These are phyloP conservation scores for Isatis tinctoria DNA, from an alignment of 345 rosid species.

Conservation along the genomic window DNA sequence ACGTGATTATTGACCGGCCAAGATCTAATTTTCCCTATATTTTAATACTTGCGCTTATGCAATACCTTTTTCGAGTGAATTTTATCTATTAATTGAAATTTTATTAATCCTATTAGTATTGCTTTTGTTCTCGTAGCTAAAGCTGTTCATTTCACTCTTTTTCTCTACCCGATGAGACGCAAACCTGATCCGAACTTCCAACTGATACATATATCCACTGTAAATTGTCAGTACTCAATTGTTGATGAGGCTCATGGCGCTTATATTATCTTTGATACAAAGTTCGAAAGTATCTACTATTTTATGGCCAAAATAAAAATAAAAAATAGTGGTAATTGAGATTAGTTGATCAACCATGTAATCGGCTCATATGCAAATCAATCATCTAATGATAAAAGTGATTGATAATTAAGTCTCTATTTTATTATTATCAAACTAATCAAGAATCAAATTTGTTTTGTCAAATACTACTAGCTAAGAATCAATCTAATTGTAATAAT, in stretches of 20 bases:
- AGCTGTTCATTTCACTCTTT: not conserved
- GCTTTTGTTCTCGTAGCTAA: not conserved
- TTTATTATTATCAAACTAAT: not conserved
- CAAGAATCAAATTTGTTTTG: not conserved
- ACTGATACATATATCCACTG: not conserved
- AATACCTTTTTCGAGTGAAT: constrained; percentile 5
- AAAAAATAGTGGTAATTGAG: not conserved
- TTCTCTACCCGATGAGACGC: not conserved
- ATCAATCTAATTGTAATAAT: not conserved
- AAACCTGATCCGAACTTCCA: not conserved
- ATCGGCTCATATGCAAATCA: not conserved
- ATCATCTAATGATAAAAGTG: not conserved
- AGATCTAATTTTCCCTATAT: not conserved
- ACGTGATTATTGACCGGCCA: constrained; percentile 20
- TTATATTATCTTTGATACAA: too few species aligned
- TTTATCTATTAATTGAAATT: not conserved
- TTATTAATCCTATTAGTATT: not conserved
- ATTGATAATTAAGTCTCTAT: not conserved
- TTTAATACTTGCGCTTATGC: constrained; percentile 11
- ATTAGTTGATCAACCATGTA: not conserved
- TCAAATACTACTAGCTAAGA: too few species aligned
- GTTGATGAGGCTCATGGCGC: too few species aligned
- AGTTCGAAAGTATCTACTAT: too few species aligned
- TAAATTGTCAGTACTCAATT: too few species aligned
- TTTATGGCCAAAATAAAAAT: not conserved